Conservation (phyloP, 441 rosid genomes). For the Jatropha multifida region DNA sequence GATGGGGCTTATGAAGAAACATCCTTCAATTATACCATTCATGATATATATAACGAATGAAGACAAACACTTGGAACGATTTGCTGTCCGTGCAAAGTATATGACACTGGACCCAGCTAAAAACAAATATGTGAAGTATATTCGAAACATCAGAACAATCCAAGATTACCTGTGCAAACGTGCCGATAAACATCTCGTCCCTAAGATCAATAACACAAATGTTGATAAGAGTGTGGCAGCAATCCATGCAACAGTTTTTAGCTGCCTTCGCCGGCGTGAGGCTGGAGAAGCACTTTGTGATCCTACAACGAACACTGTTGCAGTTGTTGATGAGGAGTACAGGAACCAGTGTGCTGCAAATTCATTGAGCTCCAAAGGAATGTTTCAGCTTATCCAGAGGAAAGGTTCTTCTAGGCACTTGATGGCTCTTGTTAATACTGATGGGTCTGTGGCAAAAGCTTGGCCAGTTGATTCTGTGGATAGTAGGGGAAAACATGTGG, state of each 20-base stretch:
- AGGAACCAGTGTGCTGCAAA: constrained; percentile 89
- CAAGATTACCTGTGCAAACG: constrained; percentile 88
- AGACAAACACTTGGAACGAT: constrained; percentile 94
- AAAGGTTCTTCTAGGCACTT: constrained; percentile 91
- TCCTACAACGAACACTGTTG: constrained; percentile 64
- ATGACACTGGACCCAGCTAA: constrained; percentile 95
- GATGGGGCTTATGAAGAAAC: constrained; percentile 99
- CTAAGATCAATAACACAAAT: constrained; percentile 94
- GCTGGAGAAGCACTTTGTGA: constrained; percentile 85
- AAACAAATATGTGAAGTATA: constrained; percentile 95
- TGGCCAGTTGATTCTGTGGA: constrained; percentile 79
- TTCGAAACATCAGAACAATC: constrained; percentile 88
- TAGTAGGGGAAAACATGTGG: constrained; percentile 47
- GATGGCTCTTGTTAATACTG: constrained; percentile 94
- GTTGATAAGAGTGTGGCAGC: constrained; percentile 96
- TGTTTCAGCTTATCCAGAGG: constrained; percentile 94
- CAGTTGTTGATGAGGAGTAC: constrained; percentile 82
- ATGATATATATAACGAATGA: constrained; percentile 93
- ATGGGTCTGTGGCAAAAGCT: constrained; percentile 90
- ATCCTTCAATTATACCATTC: constrained; percentile 93
- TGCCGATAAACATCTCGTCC: constrained; percentile 95
- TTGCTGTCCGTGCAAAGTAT: constrained; percentile 97
- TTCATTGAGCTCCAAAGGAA: constrained; percentile 88
- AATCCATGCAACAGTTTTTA: constrained; percentile 95
- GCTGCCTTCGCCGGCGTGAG: constrained; percentile 86